Evolutionary conservation across 192 early-diverging fungal genomes (phyloP).

Genomic region (Linnemannia schmuckeri): DNA sequence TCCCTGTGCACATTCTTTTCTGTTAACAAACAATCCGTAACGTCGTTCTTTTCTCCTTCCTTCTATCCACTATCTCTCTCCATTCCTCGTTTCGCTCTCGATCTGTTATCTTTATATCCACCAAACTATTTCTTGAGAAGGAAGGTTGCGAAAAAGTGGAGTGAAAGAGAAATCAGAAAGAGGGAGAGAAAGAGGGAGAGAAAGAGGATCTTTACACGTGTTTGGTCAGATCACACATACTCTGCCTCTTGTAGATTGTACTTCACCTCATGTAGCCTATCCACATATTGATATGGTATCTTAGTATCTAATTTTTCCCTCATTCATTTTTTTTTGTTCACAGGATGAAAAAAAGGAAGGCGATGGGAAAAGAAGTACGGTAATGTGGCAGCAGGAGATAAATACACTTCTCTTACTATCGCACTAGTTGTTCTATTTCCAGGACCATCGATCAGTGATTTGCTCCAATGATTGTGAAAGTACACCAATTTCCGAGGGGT

Average conservation of each 20-base stretch:
- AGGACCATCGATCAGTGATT: too few species aligned
- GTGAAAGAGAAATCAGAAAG: not conserved
- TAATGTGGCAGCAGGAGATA: too few species aligned
- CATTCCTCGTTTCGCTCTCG: not conserved
- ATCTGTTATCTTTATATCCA: too few species aligned
- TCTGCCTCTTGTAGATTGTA: not conserved
- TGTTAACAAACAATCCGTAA: not conserved
- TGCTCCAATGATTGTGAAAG: too few species aligned
- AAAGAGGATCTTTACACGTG: constrained; percentile 2
- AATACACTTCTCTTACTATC: too few species aligned
- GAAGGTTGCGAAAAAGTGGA: too few species aligned
- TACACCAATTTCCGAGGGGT: too few species aligned
- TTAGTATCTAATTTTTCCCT: not conserved
- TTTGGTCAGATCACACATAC: not conserved
- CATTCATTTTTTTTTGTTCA: not conserved
- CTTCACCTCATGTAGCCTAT: not conserved
- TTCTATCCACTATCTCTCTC: not conserved
- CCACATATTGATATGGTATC: not conserved
- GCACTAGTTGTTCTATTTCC: too few species aligned
- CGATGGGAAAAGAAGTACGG: not conserved
- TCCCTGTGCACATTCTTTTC: not conserved
- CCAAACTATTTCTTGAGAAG: too few species aligned
- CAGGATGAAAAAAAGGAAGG: not conserved
- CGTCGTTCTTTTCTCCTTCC: not conserved
- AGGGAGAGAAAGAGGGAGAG: not conserved